phyloP scores from a whole-genome alignment of 257 asterid genomes.

The Knoxia roxburghii region DNA sequence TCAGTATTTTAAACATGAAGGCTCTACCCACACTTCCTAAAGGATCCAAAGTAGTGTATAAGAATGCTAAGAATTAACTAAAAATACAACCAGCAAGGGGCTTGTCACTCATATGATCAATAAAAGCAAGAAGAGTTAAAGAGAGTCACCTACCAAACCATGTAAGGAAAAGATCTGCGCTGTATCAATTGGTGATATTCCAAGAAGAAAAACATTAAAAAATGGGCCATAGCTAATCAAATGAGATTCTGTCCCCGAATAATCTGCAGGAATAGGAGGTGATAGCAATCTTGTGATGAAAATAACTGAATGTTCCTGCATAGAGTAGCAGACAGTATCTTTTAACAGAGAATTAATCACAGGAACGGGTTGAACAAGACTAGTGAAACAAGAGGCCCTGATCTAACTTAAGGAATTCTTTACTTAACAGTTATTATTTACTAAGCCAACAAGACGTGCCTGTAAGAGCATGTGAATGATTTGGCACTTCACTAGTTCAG shows the following conservation, averaged over 20 bases:
- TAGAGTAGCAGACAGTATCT: slow-evolving; percentile 19
- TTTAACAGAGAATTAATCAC: not conserved
- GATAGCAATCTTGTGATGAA: slow-evolving; percentile 78
- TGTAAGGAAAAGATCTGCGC: slow-evolving; percentile 84
- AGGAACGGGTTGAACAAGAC: slow-evolving; percentile 3
- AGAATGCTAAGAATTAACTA: not conserved
- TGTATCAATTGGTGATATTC: slow-evolving; percentile 70
- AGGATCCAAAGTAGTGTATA: not conserved
- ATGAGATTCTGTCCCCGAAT: slow-evolving; percentile 75
- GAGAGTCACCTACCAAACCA: slow-evolving; percentile 85
- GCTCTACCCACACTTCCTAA: too few relatives aligned
- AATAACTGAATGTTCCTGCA: slow-evolving; percentile 79
- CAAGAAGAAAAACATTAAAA: slow-evolving; percentile 79
- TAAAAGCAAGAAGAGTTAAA: slow-evolving; percentile 9
- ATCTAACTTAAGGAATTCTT: not conserved
- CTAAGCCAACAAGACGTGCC: not conserved
- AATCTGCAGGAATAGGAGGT: slow-evolving; percentile 66
- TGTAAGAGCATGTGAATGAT: not conserved
- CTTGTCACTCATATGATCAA: not conserved
- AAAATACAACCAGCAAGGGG: not conserved
- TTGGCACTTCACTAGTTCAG: not conserved
- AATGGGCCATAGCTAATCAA: slow-evolving; percentile 78
- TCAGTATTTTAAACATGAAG: too few relatives aligned
- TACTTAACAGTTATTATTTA: not conserved
- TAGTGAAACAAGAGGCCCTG: not conserved